A percentile compares a stretch with the other conserved stretches of the same genome.
These are phyloP conservation scores for Blastocystis sp. DNA, from an alignment of 352 stramenopile genomes.

Conservation along the genomic window DNA sequence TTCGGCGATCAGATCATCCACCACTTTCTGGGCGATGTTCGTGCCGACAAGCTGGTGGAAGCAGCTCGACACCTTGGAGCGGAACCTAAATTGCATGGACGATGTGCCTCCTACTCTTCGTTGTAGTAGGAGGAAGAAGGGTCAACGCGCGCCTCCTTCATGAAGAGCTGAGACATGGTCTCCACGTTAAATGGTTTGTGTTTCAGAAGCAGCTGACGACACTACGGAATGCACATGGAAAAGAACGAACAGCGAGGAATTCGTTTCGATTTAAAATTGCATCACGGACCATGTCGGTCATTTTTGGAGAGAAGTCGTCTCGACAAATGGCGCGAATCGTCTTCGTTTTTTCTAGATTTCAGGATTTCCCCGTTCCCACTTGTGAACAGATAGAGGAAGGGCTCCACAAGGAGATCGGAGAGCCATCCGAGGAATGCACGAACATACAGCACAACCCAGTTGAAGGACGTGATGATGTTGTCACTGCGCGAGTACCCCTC, in stretches of 20 bases:
- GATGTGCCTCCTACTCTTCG: background rate
- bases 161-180: background rate
- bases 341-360: background rate
- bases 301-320: conserved; percentile 8
- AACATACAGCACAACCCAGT: conserved; percentile 4
- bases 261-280: background rate
- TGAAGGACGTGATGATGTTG: conserved; percentile 48
- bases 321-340: background rate
- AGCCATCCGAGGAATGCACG: background rate
- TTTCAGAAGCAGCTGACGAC: background rate
- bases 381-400: conserved; percentile 19
- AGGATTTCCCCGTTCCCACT: background rate
- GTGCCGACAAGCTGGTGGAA: conserved; percentile 39
- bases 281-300: background rate
- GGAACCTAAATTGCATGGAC: background rate
- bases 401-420: background rate
- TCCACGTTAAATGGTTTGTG: conserved; percentile 4
- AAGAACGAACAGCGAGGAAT: background rate
- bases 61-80: background rate
- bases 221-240: background rate
- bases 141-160: background rate
- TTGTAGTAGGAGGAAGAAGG: background rate
- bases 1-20: background rate
- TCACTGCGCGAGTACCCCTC: conserved; percentile 47
- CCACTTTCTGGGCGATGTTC: conserved; percentile 1